phyloP scores from a whole-genome alignment of 768 basidiomycete species.

The Pleurotus salmoneostramineus region DNA sequence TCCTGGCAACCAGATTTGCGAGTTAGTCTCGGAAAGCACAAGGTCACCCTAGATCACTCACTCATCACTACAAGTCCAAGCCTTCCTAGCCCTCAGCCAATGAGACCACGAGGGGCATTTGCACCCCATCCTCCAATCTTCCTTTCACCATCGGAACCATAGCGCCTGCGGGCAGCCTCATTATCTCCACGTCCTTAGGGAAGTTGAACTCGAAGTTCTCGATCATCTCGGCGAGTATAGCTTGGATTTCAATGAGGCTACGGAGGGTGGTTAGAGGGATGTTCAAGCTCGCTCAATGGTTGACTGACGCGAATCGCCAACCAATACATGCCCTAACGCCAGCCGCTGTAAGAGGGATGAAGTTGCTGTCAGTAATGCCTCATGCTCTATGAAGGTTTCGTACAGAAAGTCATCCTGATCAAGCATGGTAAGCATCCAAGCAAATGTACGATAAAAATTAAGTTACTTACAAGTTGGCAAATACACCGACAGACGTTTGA shows the following conservation, averaged over 20 bases:
- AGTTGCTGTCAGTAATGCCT: no score
- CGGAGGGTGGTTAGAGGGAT: constrained; percentile 12
- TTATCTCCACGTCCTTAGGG: neutral
- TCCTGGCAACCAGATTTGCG: no score
- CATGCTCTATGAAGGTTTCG: no score
- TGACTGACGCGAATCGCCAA: no score
- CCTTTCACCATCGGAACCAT: constrained; percentile 9
- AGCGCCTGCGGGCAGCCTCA: neutral
- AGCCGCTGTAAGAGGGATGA: no score
- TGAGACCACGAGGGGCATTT: constrained; percentile 24
- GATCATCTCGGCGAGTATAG: constrained; percentile 51
- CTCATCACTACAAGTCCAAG: no score
- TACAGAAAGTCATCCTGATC: no score
- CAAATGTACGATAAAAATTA: no score
- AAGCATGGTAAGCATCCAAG: no score
- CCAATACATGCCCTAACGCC: no score
- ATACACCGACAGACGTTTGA: constrained; percentile 24
- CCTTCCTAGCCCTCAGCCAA: neutral
- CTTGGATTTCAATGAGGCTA: constrained; percentile 49
- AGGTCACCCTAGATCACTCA: no score
- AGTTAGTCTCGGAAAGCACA: no score
- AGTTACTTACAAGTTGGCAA: constrained; percentile 30
- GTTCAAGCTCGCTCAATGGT: constrained; percentile 13
- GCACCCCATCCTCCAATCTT: constrained; percentile 15
- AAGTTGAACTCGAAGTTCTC: constrained; percentile 46